A percentile compares a stretch with the other conserved stretches of the same genome.
Conservation (phyloP, 2,329 filamentous ascomycete species). For the Alternaria ventricosa region DNA sequence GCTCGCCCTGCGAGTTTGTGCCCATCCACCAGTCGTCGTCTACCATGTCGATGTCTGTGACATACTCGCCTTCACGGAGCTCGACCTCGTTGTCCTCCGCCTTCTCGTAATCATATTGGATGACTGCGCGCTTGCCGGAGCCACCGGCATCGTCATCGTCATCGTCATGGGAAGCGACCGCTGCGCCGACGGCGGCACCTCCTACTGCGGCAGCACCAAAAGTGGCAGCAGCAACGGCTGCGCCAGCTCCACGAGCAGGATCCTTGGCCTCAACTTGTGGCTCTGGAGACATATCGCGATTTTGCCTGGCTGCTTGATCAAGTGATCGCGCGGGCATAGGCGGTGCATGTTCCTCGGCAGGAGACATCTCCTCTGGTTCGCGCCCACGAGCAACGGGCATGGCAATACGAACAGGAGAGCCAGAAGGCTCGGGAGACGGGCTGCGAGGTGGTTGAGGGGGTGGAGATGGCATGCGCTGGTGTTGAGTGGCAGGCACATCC, state of each 20-base stretch:
- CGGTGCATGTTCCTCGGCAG: constrained; percentile 57
- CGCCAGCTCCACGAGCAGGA: constrained; percentile 60
- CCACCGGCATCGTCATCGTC: constrained; percentile 35
- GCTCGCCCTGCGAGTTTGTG: constrained; percentile 82
- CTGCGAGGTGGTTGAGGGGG: constrained; percentile 48
- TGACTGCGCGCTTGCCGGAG: constrained; percentile 74
- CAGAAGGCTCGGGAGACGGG: constrained; percentile 60
- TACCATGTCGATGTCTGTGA: constrained; percentile 94
- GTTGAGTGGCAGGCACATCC: constrained; percentile 62
- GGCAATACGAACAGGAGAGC: constrained; percentile 83
- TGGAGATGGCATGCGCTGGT: constrained; percentile 54
- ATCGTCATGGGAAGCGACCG: constrained; percentile 42
- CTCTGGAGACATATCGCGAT: constrained; percentile 70
- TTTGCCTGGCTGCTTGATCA: constrained; percentile 66
- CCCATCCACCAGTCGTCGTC: constrained; percentile 99
- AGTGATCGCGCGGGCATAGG: constrained; percentile 70
- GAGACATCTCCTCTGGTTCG: constrained; percentile 58
- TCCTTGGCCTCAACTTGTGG: constrained; percentile 64
- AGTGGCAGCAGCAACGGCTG: constrained; percentile 53
- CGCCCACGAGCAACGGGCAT: constrained; percentile 78
- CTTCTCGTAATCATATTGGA: constrained; percentile 96
- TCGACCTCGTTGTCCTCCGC: constrained; percentile 97
- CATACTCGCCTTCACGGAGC: constrained; percentile 83
- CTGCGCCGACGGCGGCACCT: constrained; percentile 52
- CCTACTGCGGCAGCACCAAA: constrained; percentile 53